Evolutionary conservation across 306 rosid species (phyloP).

Genomic region (Casuarina glauca): DNA sequence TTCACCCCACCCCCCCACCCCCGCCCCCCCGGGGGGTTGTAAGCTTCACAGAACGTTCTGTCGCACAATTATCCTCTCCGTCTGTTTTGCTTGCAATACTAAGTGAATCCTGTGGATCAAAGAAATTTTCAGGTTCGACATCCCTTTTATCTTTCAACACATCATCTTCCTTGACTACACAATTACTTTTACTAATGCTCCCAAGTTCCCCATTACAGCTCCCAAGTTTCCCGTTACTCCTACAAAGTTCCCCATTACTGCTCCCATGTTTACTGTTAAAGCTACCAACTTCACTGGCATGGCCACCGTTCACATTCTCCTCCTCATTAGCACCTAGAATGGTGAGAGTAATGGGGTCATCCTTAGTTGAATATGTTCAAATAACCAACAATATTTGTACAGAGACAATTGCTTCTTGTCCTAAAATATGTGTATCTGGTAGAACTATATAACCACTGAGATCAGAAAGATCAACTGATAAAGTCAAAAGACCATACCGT

Average conservation of each 20-base stretch:
- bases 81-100: conserved; percentile 71
- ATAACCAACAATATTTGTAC: too few relatives aligned
- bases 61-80: conserved; percentile 63
- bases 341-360: conserved; percentile 35
- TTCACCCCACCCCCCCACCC: conserved; percentile 43
- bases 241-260: too few relatives aligned
- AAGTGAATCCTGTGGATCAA: conserved; percentile 74
- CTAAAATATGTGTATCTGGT: neutral
- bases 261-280: conserved; percentile 11
- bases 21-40: neutral
- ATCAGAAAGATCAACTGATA: conserved; percentile 36
- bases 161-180: conserved; percentile 30
- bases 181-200: conserved; percentile 32
- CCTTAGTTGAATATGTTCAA: conserved; percentile 34
- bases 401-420: too few relatives aligned
- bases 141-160: conserved; percentile 43
- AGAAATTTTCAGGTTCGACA: conserved; percentile 68
- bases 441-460: conserved; percentile 41
- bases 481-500: conserved; percentile 36
- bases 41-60: conserved; percentile 44
- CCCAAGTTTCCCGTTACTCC: too few relatives aligned
- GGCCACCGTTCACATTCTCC: conserved; percentile 34
- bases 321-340: conserved; percentile 41
- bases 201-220: conserved; percentile 15
- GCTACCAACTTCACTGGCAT: conserved; percentile 33